Percentiles rank a stretch among this genome's conserved stretches.
Conservation (phyloP, 352 stramenopile genomes). For the Lagenidium sp. region DNA sequence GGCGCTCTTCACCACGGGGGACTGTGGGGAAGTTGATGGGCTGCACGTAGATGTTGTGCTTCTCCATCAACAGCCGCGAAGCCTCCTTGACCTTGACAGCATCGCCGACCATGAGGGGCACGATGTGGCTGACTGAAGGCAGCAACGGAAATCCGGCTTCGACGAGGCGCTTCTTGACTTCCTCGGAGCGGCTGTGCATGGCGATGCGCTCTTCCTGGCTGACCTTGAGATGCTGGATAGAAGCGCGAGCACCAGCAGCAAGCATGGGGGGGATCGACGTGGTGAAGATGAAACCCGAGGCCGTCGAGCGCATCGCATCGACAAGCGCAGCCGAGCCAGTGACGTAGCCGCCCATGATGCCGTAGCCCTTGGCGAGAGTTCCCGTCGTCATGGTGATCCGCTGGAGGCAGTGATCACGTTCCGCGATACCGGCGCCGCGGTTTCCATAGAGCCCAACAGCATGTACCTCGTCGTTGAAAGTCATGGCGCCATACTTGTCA, state of each 20-base stretch:
- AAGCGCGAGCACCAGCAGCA: slow-evolving; percentile 69
- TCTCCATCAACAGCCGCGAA: slow-evolving; percentile 85
- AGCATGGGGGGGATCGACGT: slow-evolving; percentile 85
- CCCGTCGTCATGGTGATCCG: slow-evolving; percentile 87
- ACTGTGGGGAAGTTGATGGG: slow-evolving; percentile 91
- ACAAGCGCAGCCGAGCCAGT: slow-evolving; percentile 73
- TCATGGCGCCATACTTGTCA: slow-evolving; percentile 89
- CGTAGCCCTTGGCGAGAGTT: slow-evolving; percentile 86
- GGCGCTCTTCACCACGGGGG: slow-evolving; percentile 81
- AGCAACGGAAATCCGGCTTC: slow-evolving; percentile 80
- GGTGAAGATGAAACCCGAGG: slow-evolving; percentile 88
- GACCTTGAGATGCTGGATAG: slow-evolving; percentile 78
- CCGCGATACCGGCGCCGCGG: slow-evolving; percentile 73
- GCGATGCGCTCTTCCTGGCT: slow-evolving; percentile 66
- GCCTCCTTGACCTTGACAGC: slow-evolving; percentile 85
- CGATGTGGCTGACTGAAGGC: slow-evolving; percentile 85
- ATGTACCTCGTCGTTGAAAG: slow-evolving; percentile 89
- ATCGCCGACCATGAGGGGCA: slow-evolving; percentile 85
- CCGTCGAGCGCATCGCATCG: slow-evolving; percentile 83
- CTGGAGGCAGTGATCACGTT: slow-evolving; percentile 81
- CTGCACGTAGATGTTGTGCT: slow-evolving; percentile 89
- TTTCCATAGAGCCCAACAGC: slow-evolving; percentile 86
- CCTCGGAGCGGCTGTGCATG: slow-evolving; percentile 81
- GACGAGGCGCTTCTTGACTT: slow-evolving; percentile 80
- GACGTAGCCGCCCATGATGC: slow-evolving; percentile 90